Evolutionary conservation across 208 protist species (phyloP), one percentile per base, ranked within the genome.

Genomic region (Trypanosoma cruzi): DNA sequence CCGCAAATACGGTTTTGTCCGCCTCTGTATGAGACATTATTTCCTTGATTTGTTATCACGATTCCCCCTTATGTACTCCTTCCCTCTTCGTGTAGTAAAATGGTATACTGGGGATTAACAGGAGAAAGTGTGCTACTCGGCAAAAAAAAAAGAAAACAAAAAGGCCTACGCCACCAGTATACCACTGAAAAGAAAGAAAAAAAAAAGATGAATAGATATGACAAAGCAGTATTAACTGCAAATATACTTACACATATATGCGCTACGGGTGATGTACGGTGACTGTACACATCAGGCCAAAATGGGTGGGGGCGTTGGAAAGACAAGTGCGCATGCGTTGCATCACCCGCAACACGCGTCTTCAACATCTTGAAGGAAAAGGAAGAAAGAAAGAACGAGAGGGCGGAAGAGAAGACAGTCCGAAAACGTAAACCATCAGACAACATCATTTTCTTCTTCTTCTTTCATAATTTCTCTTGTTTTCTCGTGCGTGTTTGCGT

Each of bases 1-100:
- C 48, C 0, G 61, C 37, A 74, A 97, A 97, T 16, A 67, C 84
- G 48, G 67, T 65, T 48, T 77, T 73, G 56, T 97, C 92, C 46
- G 79, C 80, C 1, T 66, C 63, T 36, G 53, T 71, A 2, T 72
- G 72, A 60, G 77, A 82, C 81, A 82, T 90, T 75, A 57, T 61
- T 58, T 24, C 1, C 11, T 56, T 32, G 20, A 28, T 36, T 6
- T 60, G 11, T 1, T 26, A 18, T 10, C 22, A n/a, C 22, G 1
- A 6, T 26, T n/a, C 48, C 22, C 24, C 48, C 24, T 52, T 1
- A 44, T 16, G 13, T 13, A 7, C 8, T 44, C 40, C 13, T 16
- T 44, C 11, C 48, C 48, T 26, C 48, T 52, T 26, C 48, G 7
- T 26, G 48, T n/a, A n/a, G 11, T 52, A 18, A 28, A n/a, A 6